Base-by-base conservation (phyloP, 768 basidiomycete species). In the Russula compacta region DNA sequence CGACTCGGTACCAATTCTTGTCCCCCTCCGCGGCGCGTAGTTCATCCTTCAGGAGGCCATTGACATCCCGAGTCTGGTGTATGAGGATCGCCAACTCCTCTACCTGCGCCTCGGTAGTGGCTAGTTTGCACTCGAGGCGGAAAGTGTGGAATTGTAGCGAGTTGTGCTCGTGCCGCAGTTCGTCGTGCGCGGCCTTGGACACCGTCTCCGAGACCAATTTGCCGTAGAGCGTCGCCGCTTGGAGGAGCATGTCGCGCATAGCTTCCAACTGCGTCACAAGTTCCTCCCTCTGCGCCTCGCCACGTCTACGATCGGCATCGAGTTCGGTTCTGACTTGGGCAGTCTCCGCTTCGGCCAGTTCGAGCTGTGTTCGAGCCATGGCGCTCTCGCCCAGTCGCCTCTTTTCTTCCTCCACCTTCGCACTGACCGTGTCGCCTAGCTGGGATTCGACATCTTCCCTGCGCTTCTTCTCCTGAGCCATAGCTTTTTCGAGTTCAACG, bases 81-180 rank as follows among this genome's bases (percentile, higher is more conserved):
- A 86, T 75, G 44, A 89, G 78, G 61, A 81, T 73, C 1, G 82
- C 82, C 8, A 90, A 73, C 62, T 88, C 86, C 12, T 74, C 70
- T 21, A 86, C 84, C 68, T 89, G 86, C 17, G 73, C 82, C 58
- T 88, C 83, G 5, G 85, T 76, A 67, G 85, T 86, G 43, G 81
- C 81, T 14, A 88, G 74, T 70, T 85, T 87, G 61, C 87, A 82
- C 66, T 86, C 82, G 12, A 88, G 72, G 33, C 86, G 82, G 32
- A 76, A 70, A 29, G 74, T 71, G 8, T 75, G 78, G 10, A 80
- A 64, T 57, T 78, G 78, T 39, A 86, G 74, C 7, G 67, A 63
- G 19, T 68, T 67, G 62, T 80, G 73, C 1, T 71, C 69, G 24
- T 63, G 59, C 57, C 67, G 67, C 9, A 67, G 54, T 29, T 52